Evolutionary conservation across 2,329 filamentous ascomycete genomes (phyloP), one percentile per base, ranked within the genome.

Genomic region (Colletotrichum sp.): DNA sequence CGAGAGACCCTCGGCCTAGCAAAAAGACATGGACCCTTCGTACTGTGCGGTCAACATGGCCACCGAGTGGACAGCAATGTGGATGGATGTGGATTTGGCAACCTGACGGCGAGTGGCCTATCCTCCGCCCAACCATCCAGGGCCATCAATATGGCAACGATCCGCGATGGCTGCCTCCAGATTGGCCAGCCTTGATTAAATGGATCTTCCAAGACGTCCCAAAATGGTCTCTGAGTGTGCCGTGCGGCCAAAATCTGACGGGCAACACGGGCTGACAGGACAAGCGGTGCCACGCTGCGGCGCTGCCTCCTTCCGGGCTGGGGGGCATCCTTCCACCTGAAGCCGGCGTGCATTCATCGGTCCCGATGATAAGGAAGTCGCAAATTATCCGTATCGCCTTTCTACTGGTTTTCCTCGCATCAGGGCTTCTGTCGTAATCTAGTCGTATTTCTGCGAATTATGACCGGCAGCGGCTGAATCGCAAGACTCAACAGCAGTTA

Each of bases 181-280:
- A 72, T 72, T 73, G 69, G 73, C 69, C 73, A 75, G 73, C 69
- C 73, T 73, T 75, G 73, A 68, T 73, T 73, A 63, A 75, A 13
- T 75, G 69, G 69, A 75, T 75, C 73, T 67, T 43, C 62, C 73
- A 75, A 43, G n/a, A 48, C 38, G 56, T 63, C 34, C 69, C 32
- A 34, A 68, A 73, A 24, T 52, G 63, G 38, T 18, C 26, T 32
- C 32, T 38, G 28, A 21, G 55, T 56, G 62, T 48, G 30, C 69
- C 32, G 38, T 36, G 61, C 38, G 68, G 71, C 64, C 71, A 64
- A 55, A 56, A 66, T 38, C 59, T 61, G 30, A 66, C 58, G 34
- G 56, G 55, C 69, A 52, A 24, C 43, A 18, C 52, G 12, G 56
- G n/a, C 73, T 63, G 26, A 61, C 43, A 26, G 26, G 30, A 59